These are phyloP conservation scores for Epichloe sibirici DNA, from an alignment of 2,329 filamentous ascomycete genomes.

Conservation along the genomic window DNA sequence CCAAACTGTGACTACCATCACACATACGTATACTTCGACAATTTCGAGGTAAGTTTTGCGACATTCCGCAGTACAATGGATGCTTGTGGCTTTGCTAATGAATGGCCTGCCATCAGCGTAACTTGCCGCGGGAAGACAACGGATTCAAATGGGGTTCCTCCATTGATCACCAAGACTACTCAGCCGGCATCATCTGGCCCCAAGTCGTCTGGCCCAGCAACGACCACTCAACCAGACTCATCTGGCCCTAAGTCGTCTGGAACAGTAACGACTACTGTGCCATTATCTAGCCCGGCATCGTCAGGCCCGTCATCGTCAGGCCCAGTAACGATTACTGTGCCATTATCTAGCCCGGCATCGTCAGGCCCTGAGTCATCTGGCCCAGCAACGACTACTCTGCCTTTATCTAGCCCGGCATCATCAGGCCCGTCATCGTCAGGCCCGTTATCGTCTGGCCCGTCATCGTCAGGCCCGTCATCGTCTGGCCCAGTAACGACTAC, in stretches of 20 bases:
- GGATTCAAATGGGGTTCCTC: background rate
- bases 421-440: background rate
- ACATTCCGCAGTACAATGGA: background rate
- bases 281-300: background rate
- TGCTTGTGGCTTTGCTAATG: background rate
- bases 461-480: background rate
- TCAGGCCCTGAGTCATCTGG: background rate
- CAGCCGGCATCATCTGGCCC: background rate
- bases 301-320: background rate
- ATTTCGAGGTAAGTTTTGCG: constrained; percentile 1
- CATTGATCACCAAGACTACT: background rate
- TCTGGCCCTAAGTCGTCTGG: background rate
- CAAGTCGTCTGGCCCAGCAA: background rate
- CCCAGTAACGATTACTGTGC: too few species aligned
- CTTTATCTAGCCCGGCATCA: background rate
- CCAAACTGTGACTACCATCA: constrained; percentile 3
- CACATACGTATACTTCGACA: background rate
- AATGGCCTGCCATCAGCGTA: background rate
- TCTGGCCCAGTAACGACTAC: background rate
- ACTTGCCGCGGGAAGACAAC: background rate
- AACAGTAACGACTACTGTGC: background rate
- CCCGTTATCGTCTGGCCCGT: background rate
- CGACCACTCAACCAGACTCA: background rate
- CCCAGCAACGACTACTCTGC: background rate
- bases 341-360: background rate